These are phyloP conservation scores for Debaryomyces sp. DNA, from an alignment of 1,139 yeast genomes.

Conservation along the genomic window DNA sequence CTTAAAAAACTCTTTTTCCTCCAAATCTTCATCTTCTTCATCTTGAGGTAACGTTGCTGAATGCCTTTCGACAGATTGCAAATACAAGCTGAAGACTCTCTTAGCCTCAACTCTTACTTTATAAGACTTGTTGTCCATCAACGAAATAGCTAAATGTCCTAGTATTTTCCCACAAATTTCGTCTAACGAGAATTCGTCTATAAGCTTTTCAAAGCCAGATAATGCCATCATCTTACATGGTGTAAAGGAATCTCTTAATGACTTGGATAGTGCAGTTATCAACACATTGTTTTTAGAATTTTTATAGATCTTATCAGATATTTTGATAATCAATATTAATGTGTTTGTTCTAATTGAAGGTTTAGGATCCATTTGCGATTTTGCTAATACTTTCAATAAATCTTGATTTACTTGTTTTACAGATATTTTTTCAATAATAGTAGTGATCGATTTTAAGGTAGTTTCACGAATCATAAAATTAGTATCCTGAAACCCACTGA, in stretches of 20 bases:
- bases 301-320: slow-evolving; percentile 64
- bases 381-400: slow-evolving; percentile 76
- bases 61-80: slow-evolving; percentile 64
- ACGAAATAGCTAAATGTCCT: slow-evolving; percentile 82
- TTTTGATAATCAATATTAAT: slow-evolving; percentile 70
- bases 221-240: slow-evolving; percentile 81
- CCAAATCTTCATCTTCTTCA: slow-evolving; percentile 46
- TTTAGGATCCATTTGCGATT: slow-evolving; percentile 82
- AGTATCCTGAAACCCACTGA: slow-evolving; percentile 84
- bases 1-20: slow-evolving; percentile 38
- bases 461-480: slow-evolving; percentile 80
- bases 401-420: slow-evolving; percentile 89
- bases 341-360: slow-evolving; percentile 89
- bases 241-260: slow-evolving; percentile 77
- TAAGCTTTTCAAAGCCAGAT: slow-evolving; percentile 67
- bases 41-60: slow-evolving; percentile 57
- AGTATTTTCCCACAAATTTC: slow-evolving; percentile 82
- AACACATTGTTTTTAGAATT: slow-evolving; percentile 69
- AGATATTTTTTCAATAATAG: slow-evolving; percentile 65
- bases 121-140: slow-evolving; percentile 70
- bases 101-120: slow-evolving; percentile 76
- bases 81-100: slow-evolving; percentile 62
- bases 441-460: slow-evolving; percentile 71
- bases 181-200: slow-evolving; percentile 69
- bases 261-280: slow-evolving; percentile 84